A percentile compares a stretch with the other conserved stretches of the same genome.
Conservation (phyloP, 2,329 filamentous ascomycete species). For the Aspergillus novofumigatus region DNA sequence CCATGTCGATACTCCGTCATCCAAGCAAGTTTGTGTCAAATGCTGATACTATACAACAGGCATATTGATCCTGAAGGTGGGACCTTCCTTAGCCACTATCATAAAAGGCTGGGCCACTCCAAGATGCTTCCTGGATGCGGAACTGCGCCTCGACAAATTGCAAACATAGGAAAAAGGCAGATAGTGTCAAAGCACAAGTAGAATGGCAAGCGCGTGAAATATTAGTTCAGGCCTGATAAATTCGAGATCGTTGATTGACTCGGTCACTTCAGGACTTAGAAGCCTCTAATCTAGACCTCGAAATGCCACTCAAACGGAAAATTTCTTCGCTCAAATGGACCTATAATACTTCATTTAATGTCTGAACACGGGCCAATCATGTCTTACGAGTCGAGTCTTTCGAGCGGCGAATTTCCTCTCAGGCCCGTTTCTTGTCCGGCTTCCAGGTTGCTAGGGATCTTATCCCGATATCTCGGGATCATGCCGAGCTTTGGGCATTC, state of each 20-base stretch:
- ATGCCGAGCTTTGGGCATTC: slow-evolving; percentile 3
- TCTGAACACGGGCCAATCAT: background rate
- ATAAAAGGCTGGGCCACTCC: too few species aligned
- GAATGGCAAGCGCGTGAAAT: background rate
- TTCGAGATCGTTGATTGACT: background rate
- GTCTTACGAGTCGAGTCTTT: background rate
- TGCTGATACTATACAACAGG: background rate
- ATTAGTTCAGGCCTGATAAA: background rate
- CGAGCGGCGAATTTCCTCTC: background rate
- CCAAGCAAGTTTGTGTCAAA: background rate
- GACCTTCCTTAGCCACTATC: background rate
- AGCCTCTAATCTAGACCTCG: background rate
- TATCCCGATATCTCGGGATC: slow-evolving; percentile 4
- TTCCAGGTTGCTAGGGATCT: background rate
- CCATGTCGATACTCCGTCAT: background rate
- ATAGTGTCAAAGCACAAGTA: background rate
- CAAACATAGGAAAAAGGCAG: background rate
- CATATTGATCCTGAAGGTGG: background rate
- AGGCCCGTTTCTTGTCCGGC: background rate
- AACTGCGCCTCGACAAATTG: background rate
- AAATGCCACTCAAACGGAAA: background rate
- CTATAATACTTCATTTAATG: background rate
- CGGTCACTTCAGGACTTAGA: background rate
- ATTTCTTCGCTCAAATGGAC: background rate
- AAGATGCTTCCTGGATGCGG: too few species aligned